A percentile compares a stretch with the other conserved stretches of the same genome.
Evolutionary conservation across 345 rosid genomes (phyloP).

Genomic region (Pistacia vera): DNA sequence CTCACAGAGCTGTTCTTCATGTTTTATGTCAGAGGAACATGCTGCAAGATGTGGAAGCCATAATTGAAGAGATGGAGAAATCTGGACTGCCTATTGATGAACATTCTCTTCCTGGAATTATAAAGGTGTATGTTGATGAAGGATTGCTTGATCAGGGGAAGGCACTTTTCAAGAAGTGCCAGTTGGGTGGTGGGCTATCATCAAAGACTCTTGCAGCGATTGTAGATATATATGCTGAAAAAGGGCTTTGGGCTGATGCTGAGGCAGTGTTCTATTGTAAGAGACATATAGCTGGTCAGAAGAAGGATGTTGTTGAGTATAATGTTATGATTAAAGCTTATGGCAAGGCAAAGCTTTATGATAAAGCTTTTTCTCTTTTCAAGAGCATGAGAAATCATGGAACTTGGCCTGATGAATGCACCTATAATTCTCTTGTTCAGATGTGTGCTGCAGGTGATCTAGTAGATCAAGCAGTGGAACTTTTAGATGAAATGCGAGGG

Average conservation of each 20-base stretch:
- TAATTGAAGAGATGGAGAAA: conserved; percentile 64
- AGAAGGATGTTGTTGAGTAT: conserved; percentile 67
- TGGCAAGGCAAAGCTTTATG: conserved; percentile 81
- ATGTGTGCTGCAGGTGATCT: conserved; percentile 81
- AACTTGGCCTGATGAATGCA: conserved; percentile 86
- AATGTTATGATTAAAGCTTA: conserved; percentile 92
- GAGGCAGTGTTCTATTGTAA: conserved; percentile 65
- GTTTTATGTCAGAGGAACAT: conserved; percentile 63
- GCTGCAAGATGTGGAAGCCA: conserved; percentile 66
- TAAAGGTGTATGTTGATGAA: conserved; percentile 67
- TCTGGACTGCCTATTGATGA: conserved; percentile 54
- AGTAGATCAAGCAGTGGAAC: conserved; percentile 63
- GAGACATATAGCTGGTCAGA: conserved; percentile 43
- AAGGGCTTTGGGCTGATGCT: conserved; percentile 81
- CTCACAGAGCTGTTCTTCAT: conserved; percentile 75
- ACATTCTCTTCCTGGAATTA: conserved; percentile 74
- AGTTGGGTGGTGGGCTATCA: conserved; percentile 44
- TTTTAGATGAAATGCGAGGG: conserved; percentile 70
- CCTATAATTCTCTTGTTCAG: conserved; percentile 79
- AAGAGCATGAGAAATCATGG: conserved; percentile 85
- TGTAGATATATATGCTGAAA: conserved; percentile 79
- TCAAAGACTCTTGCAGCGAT: conserved; percentile 67
- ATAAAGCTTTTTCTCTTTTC: conserved; percentile 78
- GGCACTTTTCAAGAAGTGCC: conserved; percentile 49
- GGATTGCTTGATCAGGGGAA: conserved; percentile 57